Percentiles rank a stretch among this genome's conserved stretches.
Conservation (phyloP, 768 basidiomycete species). For the Leccinum variicolor region DNA sequence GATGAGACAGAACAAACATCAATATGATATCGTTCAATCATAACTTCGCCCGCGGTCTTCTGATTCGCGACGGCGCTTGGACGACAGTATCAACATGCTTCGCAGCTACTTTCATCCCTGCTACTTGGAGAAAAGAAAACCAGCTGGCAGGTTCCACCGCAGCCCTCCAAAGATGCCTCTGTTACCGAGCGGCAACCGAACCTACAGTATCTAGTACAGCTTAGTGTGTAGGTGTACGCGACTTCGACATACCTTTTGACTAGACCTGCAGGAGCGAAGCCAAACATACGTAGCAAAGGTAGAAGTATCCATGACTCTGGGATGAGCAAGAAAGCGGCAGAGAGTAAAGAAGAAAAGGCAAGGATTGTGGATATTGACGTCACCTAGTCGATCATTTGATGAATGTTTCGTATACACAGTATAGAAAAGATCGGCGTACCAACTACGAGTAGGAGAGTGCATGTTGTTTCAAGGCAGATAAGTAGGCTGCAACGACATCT, state of each 20-base stretch:
- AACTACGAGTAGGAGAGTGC: slow-evolving; percentile 5
- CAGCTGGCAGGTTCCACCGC: slow-evolving; percentile 4
- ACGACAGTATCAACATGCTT: not conserved
- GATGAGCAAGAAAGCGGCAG: slow-evolving; percentile 5
- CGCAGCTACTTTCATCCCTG: slow-evolving; percentile 6
- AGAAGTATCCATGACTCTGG: slow-evolving; percentile 13
- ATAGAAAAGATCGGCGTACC: slow-evolving; percentile 1
- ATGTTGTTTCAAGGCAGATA: slow-evolving; percentile 6
- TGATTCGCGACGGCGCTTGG: not conserved
- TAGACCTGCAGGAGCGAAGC: slow-evolving; percentile 15
- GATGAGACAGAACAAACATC: too few species aligned
- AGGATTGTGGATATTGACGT: slow-evolving; percentile 9
- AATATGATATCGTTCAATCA: too few species aligned
- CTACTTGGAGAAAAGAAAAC: slow-evolving; percentile 15
- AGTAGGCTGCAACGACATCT: slow-evolving; percentile 1
- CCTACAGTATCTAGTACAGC: not conserved
- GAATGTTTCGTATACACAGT: not conserved
- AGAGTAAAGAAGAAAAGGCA: slow-evolving; percentile 1
- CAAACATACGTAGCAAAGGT: slow-evolving; percentile 11
- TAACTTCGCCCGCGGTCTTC: too few species aligned
- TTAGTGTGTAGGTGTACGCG: rapidly evolving
- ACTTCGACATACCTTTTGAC: slow-evolving; percentile 7
- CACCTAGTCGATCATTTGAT: not conserved
- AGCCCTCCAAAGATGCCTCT: slow-evolving; percentile 4
- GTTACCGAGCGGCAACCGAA: slow-evolving; percentile 12